These are phyloP conservation scores for Camellia lanceoleosa DNA, from an alignment of 148 eudicot genomes.

Conservation along the genomic window DNA sequence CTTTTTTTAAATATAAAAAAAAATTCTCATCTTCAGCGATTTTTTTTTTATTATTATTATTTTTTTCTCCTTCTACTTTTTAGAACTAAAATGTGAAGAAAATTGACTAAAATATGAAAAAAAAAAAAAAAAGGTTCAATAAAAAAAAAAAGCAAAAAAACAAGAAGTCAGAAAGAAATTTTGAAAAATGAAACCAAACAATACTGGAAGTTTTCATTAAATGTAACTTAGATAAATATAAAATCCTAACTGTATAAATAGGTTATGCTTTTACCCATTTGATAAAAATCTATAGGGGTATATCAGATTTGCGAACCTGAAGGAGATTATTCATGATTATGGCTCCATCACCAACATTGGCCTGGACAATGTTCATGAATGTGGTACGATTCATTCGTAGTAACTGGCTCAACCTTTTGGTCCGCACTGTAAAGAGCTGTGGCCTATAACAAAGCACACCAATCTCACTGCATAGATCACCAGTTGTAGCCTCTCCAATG, in stretches of 20 bases:
- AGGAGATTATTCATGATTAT: conserved; percentile 75
- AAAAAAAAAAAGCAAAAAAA: too few relatives aligned
- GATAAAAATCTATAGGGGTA: neutral
- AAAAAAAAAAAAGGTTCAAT: too few relatives aligned
- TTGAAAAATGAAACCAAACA: too few relatives aligned
- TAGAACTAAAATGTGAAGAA: too few relatives aligned
- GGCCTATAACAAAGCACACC: conserved; percentile 93
- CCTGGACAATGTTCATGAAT: conserved; percentile 56
- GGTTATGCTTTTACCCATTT: neutral
- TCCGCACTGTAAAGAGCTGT: conserved; percentile 77
- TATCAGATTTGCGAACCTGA: conserved; percentile 37
- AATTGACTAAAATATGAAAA: too few relatives aligned
- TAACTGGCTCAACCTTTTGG: conserved; percentile 71
- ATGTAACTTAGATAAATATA: neutral
- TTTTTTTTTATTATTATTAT: too few relatives aligned
- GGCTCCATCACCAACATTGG: conserved; percentile 60
- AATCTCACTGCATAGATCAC: conserved; percentile 84
- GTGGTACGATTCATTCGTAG: conserved; percentile 59
- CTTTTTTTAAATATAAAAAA: too few relatives aligned
- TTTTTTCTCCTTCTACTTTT: too few relatives aligned
- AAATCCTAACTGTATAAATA: neutral
- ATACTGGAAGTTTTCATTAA: neutral
- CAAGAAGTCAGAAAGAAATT: too few relatives aligned
- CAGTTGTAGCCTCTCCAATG: conserved; percentile 60
- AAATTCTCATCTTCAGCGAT: too few relatives aligned